These are phyloP conservation scores for Mycena belliarum DNA, from an alignment of 768 basidiomycete genomes.

Conservation along the genomic window DNA sequence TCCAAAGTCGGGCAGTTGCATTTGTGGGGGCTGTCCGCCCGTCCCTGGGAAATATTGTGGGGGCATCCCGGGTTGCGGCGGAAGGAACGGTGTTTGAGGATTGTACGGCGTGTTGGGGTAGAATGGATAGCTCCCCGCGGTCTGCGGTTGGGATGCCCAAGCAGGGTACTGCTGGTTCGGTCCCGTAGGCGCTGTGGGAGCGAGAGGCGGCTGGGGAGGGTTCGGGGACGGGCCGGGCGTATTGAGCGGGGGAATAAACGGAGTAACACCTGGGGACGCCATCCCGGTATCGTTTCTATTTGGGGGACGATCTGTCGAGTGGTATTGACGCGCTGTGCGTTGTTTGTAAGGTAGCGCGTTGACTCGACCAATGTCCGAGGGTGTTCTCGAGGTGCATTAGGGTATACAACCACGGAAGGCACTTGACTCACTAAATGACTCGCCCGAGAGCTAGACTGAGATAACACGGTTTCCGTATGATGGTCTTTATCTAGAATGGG, in stretches of 20 bases:
- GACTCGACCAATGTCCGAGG: constrained; percentile 13
- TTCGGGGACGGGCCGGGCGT: constrained; percentile 40
- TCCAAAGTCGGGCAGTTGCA: constrained; percentile 9
- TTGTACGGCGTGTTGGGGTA: constrained; percentile 42
- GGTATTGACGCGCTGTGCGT: constrained; percentile 15
- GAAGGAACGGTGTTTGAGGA: constrained; percentile 37
- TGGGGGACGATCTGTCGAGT: constrained; percentile 7
- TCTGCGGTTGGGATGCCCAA: constrained; percentile 37
- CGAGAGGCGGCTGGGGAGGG: constrained; percentile 34
- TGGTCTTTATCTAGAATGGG: no score
- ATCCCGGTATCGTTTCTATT: constrained; percentile 19
- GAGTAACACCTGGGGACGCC: constrained; percentile 27
- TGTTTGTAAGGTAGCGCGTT: constrained; percentile 2
- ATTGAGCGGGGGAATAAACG: constrained; percentile 42
- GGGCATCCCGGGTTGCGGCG: constrained; percentile 24
- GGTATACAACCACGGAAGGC: not conserved
- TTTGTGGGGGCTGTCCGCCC: constrained; percentile 4
- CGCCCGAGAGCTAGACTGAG: no score
- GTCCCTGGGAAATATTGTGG: constrained; percentile 22
- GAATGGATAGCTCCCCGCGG: constrained; percentile 36
- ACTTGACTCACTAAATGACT: constrained; percentile 20
- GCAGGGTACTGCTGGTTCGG: constrained; percentile 27
- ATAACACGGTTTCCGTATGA: no score
- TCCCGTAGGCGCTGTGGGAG: constrained; percentile 30
- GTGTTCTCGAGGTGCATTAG: constrained; percentile 4